These are phyloP conservation scores for Mercurialis annua DNA, from an alignment of 345 rosid genomes.

Conservation along the genomic window DNA sequence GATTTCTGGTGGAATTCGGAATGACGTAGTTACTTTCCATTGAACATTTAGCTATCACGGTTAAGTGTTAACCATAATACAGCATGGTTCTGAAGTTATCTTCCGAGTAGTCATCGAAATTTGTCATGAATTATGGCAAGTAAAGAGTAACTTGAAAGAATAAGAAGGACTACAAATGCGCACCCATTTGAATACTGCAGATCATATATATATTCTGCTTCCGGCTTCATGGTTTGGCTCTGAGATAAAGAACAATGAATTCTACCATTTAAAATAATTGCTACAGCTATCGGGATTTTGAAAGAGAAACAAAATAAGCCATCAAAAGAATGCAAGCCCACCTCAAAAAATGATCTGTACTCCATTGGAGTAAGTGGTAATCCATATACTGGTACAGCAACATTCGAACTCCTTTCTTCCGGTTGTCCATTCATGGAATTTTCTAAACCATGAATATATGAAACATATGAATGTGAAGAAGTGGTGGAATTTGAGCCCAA, in stretches of 20 bases:
- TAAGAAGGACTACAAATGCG: constrained; percentile 21
- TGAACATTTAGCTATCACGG: neutral
- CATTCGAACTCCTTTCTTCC: constrained; percentile 26
- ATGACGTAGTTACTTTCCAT: neutral
- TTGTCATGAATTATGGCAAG: neutral
- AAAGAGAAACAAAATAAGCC: neutral
- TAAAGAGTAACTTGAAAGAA: neutral
- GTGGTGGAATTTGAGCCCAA: constrained; percentile 46
- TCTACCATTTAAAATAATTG: neutral
- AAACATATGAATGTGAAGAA: constrained; percentile 44
- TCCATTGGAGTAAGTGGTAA: constrained; percentile 73
- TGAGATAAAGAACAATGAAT: constrained; percentile 31
- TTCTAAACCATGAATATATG: constrained; percentile 22
- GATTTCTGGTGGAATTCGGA: neutral
- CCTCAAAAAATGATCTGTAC: constrained; percentile 75
- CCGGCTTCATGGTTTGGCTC: constrained; percentile 61
- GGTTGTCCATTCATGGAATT: constrained; percentile 23
- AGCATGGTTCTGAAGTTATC: neutral
- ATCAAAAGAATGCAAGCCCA: constrained; percentile 17
- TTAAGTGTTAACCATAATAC: neutral
- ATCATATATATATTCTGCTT: constrained; percentile 59
- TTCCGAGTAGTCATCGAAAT: neutral
- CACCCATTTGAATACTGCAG: constrained; percentile 54
- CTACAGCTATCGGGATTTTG: neutral
- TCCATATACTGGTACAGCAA: constrained; percentile 52